Conservation (phyloP, 257 asterid species). For the Solanum chilense region DNA sequence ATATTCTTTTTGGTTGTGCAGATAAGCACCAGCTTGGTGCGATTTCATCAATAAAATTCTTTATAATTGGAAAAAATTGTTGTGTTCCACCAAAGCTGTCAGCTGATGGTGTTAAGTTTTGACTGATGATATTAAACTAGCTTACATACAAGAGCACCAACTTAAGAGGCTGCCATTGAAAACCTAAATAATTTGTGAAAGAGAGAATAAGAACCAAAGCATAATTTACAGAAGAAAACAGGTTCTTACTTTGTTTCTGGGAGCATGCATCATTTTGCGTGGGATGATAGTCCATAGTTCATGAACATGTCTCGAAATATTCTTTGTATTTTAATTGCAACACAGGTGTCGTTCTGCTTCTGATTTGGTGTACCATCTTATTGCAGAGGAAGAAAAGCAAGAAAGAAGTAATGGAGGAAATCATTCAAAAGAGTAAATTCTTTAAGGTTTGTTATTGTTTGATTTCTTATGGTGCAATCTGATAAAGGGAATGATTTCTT, state of each 20-base stretch:
- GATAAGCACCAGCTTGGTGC: not conserved
- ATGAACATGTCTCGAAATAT: not conserved
- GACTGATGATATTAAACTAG: not conserved
- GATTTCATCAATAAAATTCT: not conserved
- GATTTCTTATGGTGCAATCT: not conserved
- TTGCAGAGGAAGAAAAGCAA: slow-evolving; percentile 82
- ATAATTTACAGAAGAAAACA: not conserved
- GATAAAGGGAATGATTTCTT: not conserved
- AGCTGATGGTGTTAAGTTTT: not conserved
- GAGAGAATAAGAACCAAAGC: not conserved
- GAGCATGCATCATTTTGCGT: not conserved
- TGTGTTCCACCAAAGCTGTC: not conserved
- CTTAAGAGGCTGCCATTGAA: not conserved
- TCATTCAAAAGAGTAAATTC: slow-evolving; percentile 81
- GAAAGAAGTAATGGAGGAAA: slow-evolving; percentile 94
- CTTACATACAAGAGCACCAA: not conserved
- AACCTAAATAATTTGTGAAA: not conserved
- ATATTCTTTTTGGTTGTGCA: not conserved
- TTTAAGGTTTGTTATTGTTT: slow-evolving; percentile 55
- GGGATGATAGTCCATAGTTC: not conserved
- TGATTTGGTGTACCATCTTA: slow-evolving; percentile 3
- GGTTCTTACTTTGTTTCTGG: not conserved
- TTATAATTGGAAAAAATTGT: not conserved
- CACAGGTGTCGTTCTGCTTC: not conserved
- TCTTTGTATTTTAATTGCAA: not conserved